phyloP scores from a whole-genome alignment of 495 filamentous ascomycete genomes.

The Aspergillus panamensis region DNA sequence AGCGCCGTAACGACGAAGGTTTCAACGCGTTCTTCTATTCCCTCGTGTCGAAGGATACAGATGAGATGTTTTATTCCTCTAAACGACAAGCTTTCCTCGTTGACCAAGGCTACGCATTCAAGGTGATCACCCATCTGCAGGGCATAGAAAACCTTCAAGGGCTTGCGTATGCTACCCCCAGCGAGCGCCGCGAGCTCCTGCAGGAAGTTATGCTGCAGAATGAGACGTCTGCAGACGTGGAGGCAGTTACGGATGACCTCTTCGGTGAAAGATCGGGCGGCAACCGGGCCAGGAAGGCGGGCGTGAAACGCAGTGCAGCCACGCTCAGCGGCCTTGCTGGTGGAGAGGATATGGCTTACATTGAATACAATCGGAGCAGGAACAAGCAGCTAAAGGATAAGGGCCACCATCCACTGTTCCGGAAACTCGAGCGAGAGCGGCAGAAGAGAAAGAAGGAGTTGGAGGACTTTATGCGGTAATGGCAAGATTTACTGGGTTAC shows the following conservation, averaged over 20 bases:
- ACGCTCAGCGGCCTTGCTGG: conserved; percentile 81
- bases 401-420: conserved; percentile 64
- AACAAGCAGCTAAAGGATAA: conserved; percentile 84
- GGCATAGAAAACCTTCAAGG: conserved; percentile 82
- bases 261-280: conserved; percentile 61
- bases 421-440: conserved; percentile 76
- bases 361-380: conserved; percentile 73
- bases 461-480: conserved; percentile 23
- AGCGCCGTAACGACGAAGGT: conserved; percentile 94
- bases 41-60: conserved; percentile 92
- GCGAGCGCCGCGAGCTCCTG: conserved; percentile 83
- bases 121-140: conserved; percentile 94
- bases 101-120: conserved; percentile 98
- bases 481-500: neutral
- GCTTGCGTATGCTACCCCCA: conserved; percentile 73
- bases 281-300: conserved; percentile 40
- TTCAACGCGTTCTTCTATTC: conserved; percentile 99
- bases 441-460: conserved; percentile 57
- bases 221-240: conserved; percentile 71
- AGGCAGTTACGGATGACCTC: conserved; percentile 77
- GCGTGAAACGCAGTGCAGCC: conserved; percentile 74
- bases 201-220: conserved; percentile 91
- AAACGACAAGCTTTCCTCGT: conserved; percentile 98
- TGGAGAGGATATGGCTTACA: conserved; percentile 94
- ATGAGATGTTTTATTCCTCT: conserved; percentile 97